phyloP scores from a whole-genome alignment of 306 rosid species.

The Ormosia semicastrata region DNA sequence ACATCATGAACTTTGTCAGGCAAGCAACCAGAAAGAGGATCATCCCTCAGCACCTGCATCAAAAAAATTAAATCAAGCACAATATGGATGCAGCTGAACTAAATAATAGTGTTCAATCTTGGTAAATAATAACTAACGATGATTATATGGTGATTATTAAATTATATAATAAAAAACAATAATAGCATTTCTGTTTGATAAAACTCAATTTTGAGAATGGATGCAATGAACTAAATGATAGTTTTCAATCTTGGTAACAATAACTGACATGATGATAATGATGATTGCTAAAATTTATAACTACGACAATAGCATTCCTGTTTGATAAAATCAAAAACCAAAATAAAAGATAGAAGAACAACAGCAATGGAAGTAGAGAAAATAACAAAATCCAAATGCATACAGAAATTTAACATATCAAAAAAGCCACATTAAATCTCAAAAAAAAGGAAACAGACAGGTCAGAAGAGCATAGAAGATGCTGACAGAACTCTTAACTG shows the following conservation, averaged over 20 bases:
- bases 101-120: neutral
- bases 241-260: neutral
- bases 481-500: neutral
- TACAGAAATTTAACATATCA: neutral
- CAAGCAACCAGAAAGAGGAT: slow-evolving; percentile 83
- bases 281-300: neutral
- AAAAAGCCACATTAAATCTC: slow-evolving; percentile 3
- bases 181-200: neutral
- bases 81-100: neutral
- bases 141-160: neutral
- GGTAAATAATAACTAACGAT: neutral
- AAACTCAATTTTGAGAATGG: neutral
- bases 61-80: neutral
- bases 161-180: neutral
- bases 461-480: neutral
- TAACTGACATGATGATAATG: neutral
- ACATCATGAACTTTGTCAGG: slow-evolving; percentile 99
- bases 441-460: neutral
- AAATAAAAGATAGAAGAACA: neutral
- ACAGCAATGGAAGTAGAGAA: neutral
- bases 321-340: neutral
- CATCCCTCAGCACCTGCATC: slow-evolving; percentile 84
- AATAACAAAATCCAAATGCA: neutral
- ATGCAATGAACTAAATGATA: neutral
- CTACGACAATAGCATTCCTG: neutral